Conservation (phyloP, 805 yeast species). For the Lipomyces yamadae region DNA sequence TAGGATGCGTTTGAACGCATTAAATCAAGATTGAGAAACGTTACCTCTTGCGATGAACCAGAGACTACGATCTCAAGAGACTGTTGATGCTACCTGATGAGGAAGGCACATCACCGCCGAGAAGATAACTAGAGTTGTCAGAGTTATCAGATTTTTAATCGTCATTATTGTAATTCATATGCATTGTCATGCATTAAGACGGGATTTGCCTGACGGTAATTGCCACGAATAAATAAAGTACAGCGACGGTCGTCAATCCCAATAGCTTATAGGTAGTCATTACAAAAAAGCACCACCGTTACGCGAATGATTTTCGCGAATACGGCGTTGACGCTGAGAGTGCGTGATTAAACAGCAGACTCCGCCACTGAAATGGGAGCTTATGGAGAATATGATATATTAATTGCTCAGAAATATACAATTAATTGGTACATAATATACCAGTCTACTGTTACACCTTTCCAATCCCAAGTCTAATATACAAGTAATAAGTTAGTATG, state of each 20-base stretch:
- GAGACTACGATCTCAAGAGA: slow-evolving; percentile 27
- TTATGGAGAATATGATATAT: too few relatives aligned
- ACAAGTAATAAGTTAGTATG: background rate
- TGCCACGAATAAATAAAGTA: too few relatives aligned
- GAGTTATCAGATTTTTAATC: slow-evolving; percentile 2
- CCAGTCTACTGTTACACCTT: background rate
- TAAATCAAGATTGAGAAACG: slow-evolving; percentile 10
- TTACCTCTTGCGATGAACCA: slow-evolving; percentile 30
- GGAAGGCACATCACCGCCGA: slow-evolving; percentile 31
- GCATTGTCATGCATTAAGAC: background rate
- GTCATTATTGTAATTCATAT: background rate
- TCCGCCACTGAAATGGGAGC: too few relatives aligned
- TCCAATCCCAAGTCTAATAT: slow-evolving; percentile 1
- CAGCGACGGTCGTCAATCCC: too few relatives aligned
- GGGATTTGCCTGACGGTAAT: background rate
- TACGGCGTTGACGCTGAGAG: background rate
- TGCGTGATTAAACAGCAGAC: background rate
- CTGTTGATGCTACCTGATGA: slow-evolving; percentile 16
- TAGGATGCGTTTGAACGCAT: background rate
- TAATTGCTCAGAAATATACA: background rate
- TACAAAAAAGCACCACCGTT: too few relatives aligned
- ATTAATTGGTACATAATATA: background rate
- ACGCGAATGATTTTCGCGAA: too few relatives aligned
- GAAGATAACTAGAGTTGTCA: slow-evolving; percentile 21
- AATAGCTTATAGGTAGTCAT: too few relatives aligned